Evolutionary conservation across 1,284 basidiomycete species (phyloP).

Genomic region (Puccinia coronata): DNA sequence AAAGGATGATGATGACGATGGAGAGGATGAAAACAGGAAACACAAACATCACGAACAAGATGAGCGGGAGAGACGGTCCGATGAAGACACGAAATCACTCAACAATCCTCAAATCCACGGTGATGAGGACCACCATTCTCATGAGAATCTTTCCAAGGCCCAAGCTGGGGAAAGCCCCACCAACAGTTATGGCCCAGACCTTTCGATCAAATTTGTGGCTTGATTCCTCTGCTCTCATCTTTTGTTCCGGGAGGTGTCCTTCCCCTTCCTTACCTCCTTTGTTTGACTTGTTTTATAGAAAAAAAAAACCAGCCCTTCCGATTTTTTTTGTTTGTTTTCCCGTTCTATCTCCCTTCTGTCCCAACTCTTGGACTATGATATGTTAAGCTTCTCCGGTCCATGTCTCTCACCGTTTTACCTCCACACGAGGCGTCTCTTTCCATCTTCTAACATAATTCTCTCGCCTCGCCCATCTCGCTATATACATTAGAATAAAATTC

Average conservation of each 20-base stretch:
- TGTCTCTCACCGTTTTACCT: background rate
- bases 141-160: background rate
- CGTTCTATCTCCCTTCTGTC: background rate
- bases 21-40: background rate
- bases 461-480: too few relatives aligned
- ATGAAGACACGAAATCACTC: background rate
- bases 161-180: conserved; percentile 4
- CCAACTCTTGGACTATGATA: background rate
- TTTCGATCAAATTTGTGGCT: conserved; percentile 3
- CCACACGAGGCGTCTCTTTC: too few relatives aligned
- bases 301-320: background rate
- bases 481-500: too few relatives aligned
- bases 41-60: background rate
- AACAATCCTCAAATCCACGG: too few relatives aligned
- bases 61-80: background rate
- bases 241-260: background rate
- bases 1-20: conserved; percentile 39
- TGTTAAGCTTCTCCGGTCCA: background rate
- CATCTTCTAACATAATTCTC: too few relatives aligned
- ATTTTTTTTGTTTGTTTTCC: background rate
- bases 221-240: background rate
- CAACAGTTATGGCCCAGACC: background rate
- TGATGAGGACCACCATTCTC: background rate
- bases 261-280: background rate
- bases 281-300: background rate